Evolutionary conservation across 2,329 filamentous ascomycete species (phyloP), one percentile per base, ranked within the genome.

Genomic region (Diaporthe sp.): DNA sequence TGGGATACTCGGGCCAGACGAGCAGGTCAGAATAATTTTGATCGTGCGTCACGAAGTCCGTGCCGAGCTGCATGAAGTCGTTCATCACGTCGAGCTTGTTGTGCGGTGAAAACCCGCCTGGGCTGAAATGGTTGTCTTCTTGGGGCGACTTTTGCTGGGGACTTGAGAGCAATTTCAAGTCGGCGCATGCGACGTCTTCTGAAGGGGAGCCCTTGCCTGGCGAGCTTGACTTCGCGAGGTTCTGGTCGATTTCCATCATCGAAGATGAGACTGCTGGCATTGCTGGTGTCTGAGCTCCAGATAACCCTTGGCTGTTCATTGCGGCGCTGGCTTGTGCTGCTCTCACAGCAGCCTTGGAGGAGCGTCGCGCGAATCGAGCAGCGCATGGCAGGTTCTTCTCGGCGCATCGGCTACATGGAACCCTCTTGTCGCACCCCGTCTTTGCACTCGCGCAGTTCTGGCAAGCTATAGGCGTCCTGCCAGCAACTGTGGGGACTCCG

Each of bases 381-480:
- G 84, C 84, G 77, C 88, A 86, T 1, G 83, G 79, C n/a, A 89
- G 79, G 73, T 84, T 85, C 79, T 88, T 89, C 58, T 88, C 86
- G 8, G 82, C 80, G 74, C 87, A 89, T 72, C 86, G 82, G n/a
- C 85, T 82, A 76, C 87, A 89, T 0, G 87, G 87, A 1, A 86
- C 83, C 71, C 82, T 81, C 78, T 89, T 89, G 74, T 89, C 87
- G 73, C 87, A 89, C 10, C 85, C 86, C 2, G 86, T 88, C 80
- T 89, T 88, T 42, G 87, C 87, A 76, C 83, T 86, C 40, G 87
- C 85, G 74, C 87, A 89, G 75, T 86, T 86, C 57, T 84, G 81
- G 78, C 87, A 89, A 4, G 87, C 86, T 76, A 89, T 89, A 6
- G 85, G 85, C 13, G 84, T 86, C 60, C 83, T 80, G 78, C 81